Evolutionary conservation across 257 asterid genomes (phyloP), one percentile per base, ranked within the genome.

Genomic region (Penstemon eatonii): DNA sequence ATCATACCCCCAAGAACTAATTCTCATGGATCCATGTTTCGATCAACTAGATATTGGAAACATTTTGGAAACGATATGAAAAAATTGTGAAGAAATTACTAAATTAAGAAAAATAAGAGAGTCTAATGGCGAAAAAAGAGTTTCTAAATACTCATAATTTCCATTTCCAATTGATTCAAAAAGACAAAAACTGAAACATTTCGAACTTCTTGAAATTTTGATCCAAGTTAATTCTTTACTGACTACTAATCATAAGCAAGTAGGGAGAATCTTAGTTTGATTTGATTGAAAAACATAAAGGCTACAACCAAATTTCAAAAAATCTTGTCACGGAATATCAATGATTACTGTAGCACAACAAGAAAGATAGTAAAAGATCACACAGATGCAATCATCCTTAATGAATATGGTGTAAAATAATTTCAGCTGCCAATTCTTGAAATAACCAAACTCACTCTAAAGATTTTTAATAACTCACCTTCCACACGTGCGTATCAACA

Each of bases 401-500:
- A 44, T 25, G 6, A 45, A 75, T 44, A 52, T 53, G 50, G 8
- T 6, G 65, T 18, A 13, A 42, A 25, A 10, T 38, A 44, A 56
- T 33, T 56, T 4, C 51, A 60, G 11, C 39, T 8, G 5, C 8
- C 42, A 59, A 45, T 4, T 51, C 36, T 43, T 38, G n/a, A 67
- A 42, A 49, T 36, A 70, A 45, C 55, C 55, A 40, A 15, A 7
- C 36, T 38, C 8, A 11, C 11, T 57, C 45, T 69, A 50, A 52
- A 45, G 4, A 36, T 19, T 49, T 10, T 56, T 56, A 63, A 69
- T n/a, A 49, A 59, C 78, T 75, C 63, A 93, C 99, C 96, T 88
- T 64, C 99, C 99, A 94, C 58, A 91, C 99, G 56, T 94, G 99
- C 52, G 96, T 94, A 76, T 94, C 99, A 11, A 94, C 97, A 6